Conservation (phyloP, 805 yeast genomes). For the Zygotorulaspora danielsina region DNA sequence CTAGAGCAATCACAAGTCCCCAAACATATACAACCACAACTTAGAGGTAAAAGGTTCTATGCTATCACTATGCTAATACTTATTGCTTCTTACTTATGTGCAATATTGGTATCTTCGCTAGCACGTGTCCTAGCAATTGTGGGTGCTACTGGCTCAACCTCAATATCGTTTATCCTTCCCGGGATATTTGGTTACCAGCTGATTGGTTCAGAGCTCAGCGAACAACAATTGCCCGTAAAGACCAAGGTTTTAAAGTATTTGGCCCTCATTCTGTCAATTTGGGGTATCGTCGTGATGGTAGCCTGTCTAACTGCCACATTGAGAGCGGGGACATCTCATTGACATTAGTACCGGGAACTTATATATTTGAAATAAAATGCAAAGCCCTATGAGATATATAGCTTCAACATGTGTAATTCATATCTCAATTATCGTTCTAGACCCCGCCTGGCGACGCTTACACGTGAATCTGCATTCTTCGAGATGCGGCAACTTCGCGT, state of each 20-base stretch:
- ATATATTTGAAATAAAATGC: neutral
- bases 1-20: constrained; percentile 17
- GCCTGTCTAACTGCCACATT: constrained; percentile 42
- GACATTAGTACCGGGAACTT: neutral
- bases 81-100: constrained; percentile 48
- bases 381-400: too few species aligned
- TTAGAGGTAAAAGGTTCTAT: constrained; percentile 41
- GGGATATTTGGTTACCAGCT: constrained; percentile 60
- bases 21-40: constrained; percentile 13
- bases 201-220: constrained; percentile 22
- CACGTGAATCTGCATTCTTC: too few species aligned
- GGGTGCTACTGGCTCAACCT: constrained; percentile 77
- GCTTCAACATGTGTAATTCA: too few species aligned
- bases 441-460: too few species aligned
- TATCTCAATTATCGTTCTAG: too few species aligned
- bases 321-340: constrained; percentile 30
- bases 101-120: constrained; percentile 56
- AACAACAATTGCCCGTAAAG: constrained; percentile 23
- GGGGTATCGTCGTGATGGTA: constrained; percentile 51
- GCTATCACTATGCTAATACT: constrained; percentile 47
- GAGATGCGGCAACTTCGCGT: too few species aligned
- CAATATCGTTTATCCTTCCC: constrained; percentile 71
- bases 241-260: constrained; percentile 35
- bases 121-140: constrained; percentile 67
- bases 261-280: constrained; percentile 40